A percentile compares a stretch with the other conserved stretches of the same genome.
phyloP scores from a whole-genome alignment of 164 flowering plant species.

The Chimonanthus salicifolius region DNA sequence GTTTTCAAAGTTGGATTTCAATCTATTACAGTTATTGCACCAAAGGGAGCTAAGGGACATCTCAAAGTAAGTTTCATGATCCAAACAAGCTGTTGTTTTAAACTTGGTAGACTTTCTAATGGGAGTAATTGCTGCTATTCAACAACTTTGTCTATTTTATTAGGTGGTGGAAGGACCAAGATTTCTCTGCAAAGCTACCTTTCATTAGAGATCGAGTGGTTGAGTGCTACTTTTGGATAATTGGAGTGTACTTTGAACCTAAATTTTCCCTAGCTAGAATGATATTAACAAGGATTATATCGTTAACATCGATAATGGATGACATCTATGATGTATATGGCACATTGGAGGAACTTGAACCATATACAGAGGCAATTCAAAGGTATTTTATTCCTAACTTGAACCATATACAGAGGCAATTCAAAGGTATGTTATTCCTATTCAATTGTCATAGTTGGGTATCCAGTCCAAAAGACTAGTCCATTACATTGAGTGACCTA shows the following conservation, averaged over 20 bases:
- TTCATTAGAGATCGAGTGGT: slow-evolving; percentile 3
- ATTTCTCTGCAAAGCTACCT: neutral
- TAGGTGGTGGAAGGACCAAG: slow-evolving; percentile 7
- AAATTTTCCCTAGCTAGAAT: neutral
- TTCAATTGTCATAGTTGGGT: too few relatives aligned
- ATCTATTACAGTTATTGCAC: slow-evolving; percentile 2
- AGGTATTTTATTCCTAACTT: neutral
- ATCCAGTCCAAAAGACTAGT: too few relatives aligned
- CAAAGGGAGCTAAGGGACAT: neutral
- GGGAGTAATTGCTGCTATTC: neutral
- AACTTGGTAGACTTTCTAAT: neutral
- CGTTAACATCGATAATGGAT: neutral
- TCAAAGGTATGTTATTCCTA: neutral
- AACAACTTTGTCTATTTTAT: too few relatives aligned
- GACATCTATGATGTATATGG: slow-evolving; percentile 10
- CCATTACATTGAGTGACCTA: too few relatives aligned
- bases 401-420: neutral
- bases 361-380: neutral
- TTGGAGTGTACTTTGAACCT: slow-evolving; percentile 3
- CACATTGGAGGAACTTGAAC: slow-evolving; percentile 6
- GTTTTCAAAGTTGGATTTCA: slow-evolving; percentile 6
- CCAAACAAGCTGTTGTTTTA: neutral
- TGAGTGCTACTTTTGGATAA: slow-evolving; percentile 10
- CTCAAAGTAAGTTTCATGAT: neutral
- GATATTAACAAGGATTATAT: neutral